phyloP scores from a whole-genome alignment of 2,329 filamentous ascomycete species.

The Aspergillus aculeatus region DNA sequence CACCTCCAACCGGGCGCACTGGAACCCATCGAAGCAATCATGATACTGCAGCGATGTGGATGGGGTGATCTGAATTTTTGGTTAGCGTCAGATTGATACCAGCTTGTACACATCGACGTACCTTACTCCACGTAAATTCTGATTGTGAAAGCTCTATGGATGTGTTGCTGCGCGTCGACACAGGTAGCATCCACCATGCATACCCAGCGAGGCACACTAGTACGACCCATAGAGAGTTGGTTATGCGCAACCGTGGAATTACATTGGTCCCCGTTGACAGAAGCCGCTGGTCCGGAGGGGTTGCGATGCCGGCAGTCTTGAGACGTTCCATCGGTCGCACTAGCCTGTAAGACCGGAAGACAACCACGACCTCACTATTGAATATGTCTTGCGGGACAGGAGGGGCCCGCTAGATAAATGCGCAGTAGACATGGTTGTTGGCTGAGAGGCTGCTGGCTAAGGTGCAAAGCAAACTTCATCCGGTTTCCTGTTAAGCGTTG shows the following conservation, averaged over 20 bases:
- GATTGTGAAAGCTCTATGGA: neutral
- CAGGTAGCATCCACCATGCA: neutral
- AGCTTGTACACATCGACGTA: neutral
- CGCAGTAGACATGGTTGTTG: neutral
- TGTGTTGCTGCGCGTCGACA: neutral
- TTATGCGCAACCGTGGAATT: neutral
- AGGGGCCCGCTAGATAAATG: neutral
- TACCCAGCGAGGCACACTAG: slow-evolving; percentile 9
- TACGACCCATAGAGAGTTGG: neutral
- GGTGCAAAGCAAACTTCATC: neutral
- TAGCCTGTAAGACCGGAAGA: neutral
- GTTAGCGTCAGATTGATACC: neutral
- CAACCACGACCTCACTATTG: neutral
- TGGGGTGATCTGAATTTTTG: slow-evolving; percentile 22
- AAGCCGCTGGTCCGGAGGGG: neutral
- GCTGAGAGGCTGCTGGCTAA: neutral
- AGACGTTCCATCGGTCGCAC: neutral
- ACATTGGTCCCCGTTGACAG: neutral
- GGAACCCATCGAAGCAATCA: slow-evolving; percentile 47
- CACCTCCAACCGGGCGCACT: slow-evolving; percentile 51
- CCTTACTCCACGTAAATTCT: slow-evolving; percentile 18
- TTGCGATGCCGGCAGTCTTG: neutral
- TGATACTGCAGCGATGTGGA: slow-evolving; percentile 35
- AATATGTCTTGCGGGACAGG: neutral
- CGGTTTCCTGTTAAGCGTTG: neutral